These are phyloP conservation scores for Mariannaea elegans DNA, from an alignment of 2,329 filamentous ascomycete genomes.

Conservation along the genomic window DNA sequence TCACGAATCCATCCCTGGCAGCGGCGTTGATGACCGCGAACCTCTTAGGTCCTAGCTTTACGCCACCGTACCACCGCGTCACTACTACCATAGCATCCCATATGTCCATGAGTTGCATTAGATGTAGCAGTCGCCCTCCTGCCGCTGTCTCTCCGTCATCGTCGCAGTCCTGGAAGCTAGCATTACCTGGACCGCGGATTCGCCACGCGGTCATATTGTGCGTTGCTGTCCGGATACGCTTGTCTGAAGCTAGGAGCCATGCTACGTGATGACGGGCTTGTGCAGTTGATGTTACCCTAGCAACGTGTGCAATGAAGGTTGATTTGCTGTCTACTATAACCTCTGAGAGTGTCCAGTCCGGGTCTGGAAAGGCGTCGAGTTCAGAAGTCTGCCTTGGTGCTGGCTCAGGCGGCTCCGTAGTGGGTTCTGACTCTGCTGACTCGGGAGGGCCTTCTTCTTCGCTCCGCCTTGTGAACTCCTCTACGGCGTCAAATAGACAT, in stretches of 20 bases:
- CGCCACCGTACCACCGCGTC: slow-evolving; percentile 92
- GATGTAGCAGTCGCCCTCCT: slow-evolving; percentile 82
- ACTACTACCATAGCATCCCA: slow-evolving; percentile 96
- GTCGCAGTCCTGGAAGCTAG: slow-evolving; percentile 86
- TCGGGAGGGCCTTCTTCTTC: slow-evolving; percentile 44
- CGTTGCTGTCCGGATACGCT: slow-evolving; percentile 84
- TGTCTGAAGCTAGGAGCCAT: slow-evolving; percentile 83
- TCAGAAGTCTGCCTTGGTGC: slow-evolving; percentile 37
- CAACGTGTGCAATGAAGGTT: slow-evolving; percentile 83
- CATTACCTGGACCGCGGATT: slow-evolving; percentile 67
- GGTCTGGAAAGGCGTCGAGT: slow-evolving; percentile 31
- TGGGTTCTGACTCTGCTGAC: slow-evolving; percentile 35
- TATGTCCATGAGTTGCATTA: slow-evolving; percentile 94
- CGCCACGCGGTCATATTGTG: slow-evolving; percentile 98
- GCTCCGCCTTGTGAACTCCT: slow-evolving; percentile 67
- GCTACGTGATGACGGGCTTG: slow-evolving; percentile 77
- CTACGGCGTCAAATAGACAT: slow-evolving; percentile 91
- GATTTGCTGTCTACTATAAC: slow-evolving; percentile 84
- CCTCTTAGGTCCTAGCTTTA: slow-evolving; percentile 86
- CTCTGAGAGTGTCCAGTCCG: slow-evolving; percentile 77
- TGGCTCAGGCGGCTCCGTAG: slow-evolving; percentile 27
- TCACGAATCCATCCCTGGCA: slow-evolving; percentile 84
- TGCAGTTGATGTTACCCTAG: slow-evolving; percentile 71
- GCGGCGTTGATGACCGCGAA: slow-evolving; percentile 91
- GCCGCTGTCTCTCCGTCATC: slow-evolving; percentile 97